Base-by-base conservation (phyloP, 1,139 yeast species). In the Lodderomyces margitis region DNA sequence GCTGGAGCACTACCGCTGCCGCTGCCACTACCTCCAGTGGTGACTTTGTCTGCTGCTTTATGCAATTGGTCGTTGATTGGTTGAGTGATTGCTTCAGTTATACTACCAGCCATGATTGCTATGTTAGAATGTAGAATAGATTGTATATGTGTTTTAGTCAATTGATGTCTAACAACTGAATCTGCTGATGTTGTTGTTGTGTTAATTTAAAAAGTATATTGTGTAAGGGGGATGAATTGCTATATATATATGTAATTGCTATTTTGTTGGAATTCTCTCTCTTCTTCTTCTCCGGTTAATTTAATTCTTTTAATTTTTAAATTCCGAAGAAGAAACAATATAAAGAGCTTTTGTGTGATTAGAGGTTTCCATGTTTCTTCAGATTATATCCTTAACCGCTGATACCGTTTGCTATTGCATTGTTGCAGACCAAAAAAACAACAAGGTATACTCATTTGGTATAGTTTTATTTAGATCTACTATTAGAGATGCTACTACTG, bases 71-170 rank as follows among this genome's bases (percentile, higher is more conserved):
- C 68, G 37, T 57, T 54, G 39, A 63, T 53, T 5, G 72, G 70
- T 51, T 65, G 69, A 4, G 59, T 56, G 36, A 64, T 48, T 32
- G 64, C 46, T 31, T 66, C 71, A 10, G 68, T 55, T 43, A 63
- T 49, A 33, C 34, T 52, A 33, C 51, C 53, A 21, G 59, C 59
- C 59, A 56, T 54, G n/a, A n/a, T n/a, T n/a, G n/a, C n/a, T n/a
- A n/a, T 25, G 25, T 46, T 16, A 9, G 15, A 14, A 34, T 21
- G 14, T 37, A 14, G 38, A 27, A 19, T 27, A 14, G 35, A n/a
- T n/a, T n/a, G n/a, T n/a, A n/a, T n/a, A n/a, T n/a, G n/a, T n/a
- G n/a, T n/a, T n/a, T n/a, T n/a, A n/a, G n/a, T n/a, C n/a, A 23
- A 34, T 20, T 12, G 19, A 21, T 14, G 27, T 24, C 7, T 23